Evolutionary conservation across 2,329 filamentous ascomycete genomes (phyloP), one percentile per base, ranked within the genome.

Genomic region (Fusarium mexicanum): DNA sequence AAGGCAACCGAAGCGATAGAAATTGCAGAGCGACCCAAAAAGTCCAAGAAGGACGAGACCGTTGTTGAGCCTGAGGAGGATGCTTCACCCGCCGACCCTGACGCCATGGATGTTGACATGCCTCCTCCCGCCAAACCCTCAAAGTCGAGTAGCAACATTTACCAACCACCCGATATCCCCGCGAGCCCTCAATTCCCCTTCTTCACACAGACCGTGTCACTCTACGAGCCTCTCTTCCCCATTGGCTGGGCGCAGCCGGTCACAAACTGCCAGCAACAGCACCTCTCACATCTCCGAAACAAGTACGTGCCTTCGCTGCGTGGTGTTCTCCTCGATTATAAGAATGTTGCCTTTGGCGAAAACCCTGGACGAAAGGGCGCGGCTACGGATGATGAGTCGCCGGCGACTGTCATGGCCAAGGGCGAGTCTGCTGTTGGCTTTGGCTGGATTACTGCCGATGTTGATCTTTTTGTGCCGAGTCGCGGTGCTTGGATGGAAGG

Each of bases 361-460:
- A 80, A 83, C 9, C 88, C 92, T 2, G 88, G 87, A 41, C 85
- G 86, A 47, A 79, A 80, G 14, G 84, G 84, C 43, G 84, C 85
- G 29, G 86, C 87, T 4, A 80, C 84, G 10, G 85, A 86, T 22
- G 86, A 90, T 66, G 79, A 86, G 41, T 85, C 85, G 29, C 83
- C 84, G 1, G 83, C 87, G 31, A 81, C 85, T 20, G 80, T 87
- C 68, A 80, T 87, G 54, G 89, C 89, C 10, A 84, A 93, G 46
- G 91, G 94, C 83, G 96, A 98, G 83, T 97, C 95, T 80, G 94
- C 93, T 13, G 94, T 94, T 31, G 92, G 92, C 29, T 98, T 93
- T 79, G 90, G 94, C 54, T 98, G 96, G 92, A 89, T 97, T 29
- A 98, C 94, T 0, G 94, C 93, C 3, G 94, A 97, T 29, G 93